Evolutionary conservation across 2,329 filamentous ascomycete species (phyloP).

Genomic region (Emericellopsis atlantica): DNA sequence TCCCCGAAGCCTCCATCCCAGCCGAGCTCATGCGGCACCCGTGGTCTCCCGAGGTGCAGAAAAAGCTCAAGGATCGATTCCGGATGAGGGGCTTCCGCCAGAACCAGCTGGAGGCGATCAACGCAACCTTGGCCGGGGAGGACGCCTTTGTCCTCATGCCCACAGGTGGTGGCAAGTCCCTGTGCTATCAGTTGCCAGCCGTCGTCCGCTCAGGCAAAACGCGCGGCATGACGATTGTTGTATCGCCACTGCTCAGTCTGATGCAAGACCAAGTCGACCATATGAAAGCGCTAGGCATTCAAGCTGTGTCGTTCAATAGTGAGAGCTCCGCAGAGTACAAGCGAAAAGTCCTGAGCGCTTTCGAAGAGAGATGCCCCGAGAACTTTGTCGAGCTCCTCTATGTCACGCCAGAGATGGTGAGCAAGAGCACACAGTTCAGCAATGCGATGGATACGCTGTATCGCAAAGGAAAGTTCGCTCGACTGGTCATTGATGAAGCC

Average conservation of each 20-base stretch:
- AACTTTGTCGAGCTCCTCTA: conserved; percentile 78
- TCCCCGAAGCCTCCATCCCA: conserved; percentile 21
- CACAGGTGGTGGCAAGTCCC: conserved; percentile 89
- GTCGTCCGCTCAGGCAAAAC: conserved; percentile 73
- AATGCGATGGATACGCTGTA: conserved; percentile 57
- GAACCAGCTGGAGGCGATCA: conserved; percentile 92
- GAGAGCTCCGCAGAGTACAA: conserved; percentile 55
- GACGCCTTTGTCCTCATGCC: conserved; percentile 97
- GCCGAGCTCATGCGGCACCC: conserved; percentile 48
- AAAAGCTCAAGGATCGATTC: conserved; percentile 71
- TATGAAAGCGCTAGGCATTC: conserved; percentile 59
- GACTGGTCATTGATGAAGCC: conserved; percentile 96
- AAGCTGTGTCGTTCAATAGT: conserved; percentile 72
- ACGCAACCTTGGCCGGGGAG: conserved; percentile 74
- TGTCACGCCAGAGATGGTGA: conserved; percentile 94
- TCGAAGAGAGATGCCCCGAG: conserved; percentile 55
- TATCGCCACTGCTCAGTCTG: conserved; percentile 87
- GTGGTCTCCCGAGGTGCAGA: conserved; percentile 81
- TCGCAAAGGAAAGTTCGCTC: conserved; percentile 58
- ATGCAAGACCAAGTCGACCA: conserved; percentile 97
- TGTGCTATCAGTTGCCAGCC: conserved; percentile 92
- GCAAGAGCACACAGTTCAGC: conserved; percentile 60
- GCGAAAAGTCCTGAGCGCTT: conserved; percentile 49
- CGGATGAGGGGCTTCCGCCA: conserved; percentile 75
- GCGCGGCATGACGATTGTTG: conserved; percentile 75